Base-by-base conservation (phyloP, 768 basidiomycete genomes). In the Termitomyces sp. region DNA sequence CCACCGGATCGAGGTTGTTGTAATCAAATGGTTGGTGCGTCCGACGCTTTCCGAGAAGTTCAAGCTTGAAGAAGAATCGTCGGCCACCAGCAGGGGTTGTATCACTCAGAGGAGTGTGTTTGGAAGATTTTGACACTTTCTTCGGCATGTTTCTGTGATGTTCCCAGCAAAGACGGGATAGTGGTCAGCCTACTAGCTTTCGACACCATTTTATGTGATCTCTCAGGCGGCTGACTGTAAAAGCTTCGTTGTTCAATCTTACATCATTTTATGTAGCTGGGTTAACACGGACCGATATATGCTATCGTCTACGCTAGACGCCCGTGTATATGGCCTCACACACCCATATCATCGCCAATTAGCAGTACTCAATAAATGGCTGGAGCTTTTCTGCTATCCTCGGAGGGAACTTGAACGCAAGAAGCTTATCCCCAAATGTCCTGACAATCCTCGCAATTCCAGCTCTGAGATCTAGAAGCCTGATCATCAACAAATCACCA, bases 351-450 rank as follows among this genome's bases (percentile, higher is more conserved):
- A 26, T 9, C 18, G 5, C 26, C 13, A 4, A 13, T 45, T 65
- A 82, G 58, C 77, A 77, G 68, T 85, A 86, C 65, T 91, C 88
- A 51, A 89, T 74, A 68, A 88, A 90, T 0, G 73, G 78, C 70
- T 91, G 89, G 56, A 93, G 66, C 71, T 85, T 87, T 60, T 70
- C 75, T 10, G 87, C 88, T 13, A 74, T 83, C 58, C 76, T 73
- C n/a, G 86, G 83, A 3, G 91, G 84, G 64, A 92, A 90, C 69
- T 81, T 89, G 78, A 90, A 92, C 13, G 88, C 90, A 2, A 77
- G 68, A 45, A 93, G 72, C 66, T 85, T 88, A 62, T 85, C 81
- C 5, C 88, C 87, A 69, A 92, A 93, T 51, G 86, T 90, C 65
- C 81, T 75, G 48, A 82, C 79, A 51, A 93, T 84, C 37, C 82